Percentiles rank a stretch among this genome's conserved stretches.
These are phyloP conservation scores for Arctostaphylos glauca DNA, from an alignment of 148 eudicot species.

Conservation along the genomic window DNA sequence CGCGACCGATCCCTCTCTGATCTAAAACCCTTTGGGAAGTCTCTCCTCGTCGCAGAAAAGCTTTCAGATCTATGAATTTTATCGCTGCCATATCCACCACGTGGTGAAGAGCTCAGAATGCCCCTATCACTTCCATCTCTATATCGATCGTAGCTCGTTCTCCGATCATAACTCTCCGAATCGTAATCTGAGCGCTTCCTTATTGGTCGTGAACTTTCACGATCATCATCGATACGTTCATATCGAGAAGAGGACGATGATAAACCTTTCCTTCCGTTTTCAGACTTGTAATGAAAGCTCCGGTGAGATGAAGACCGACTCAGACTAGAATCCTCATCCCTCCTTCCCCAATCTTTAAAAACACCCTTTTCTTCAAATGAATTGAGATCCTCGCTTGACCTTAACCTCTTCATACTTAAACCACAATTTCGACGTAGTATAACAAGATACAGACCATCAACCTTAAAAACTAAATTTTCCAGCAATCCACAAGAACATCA, in stretches of 20 bases:
- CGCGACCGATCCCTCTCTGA: slow-evolving; percentile 88
- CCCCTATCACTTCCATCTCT: slow-evolving; percentile 56
- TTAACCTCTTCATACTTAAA: slow-evolving; percentile 47
- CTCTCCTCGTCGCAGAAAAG: slow-evolving; percentile 73
- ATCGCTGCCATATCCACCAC: slow-evolving; percentile 55
- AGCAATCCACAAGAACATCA: background rate
- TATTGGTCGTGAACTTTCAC: slow-evolving; percentile 47
- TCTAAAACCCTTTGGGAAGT: slow-evolving; percentile 84
- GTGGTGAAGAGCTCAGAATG: slow-evolving; percentile 58
- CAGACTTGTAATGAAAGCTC: slow-evolving; percentile 44
- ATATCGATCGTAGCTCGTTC: slow-evolving; percentile 65
- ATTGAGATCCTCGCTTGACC: slow-evolving; percentile 50
- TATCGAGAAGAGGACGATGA: slow-evolving; percentile 44
- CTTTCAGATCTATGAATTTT: slow-evolving; percentile 77
- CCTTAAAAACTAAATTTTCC: background rate
- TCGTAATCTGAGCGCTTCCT: slow-evolving; percentile 83
- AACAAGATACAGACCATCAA: slow-evolving; percentile 15
- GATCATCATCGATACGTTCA: slow-evolving; percentile 57
- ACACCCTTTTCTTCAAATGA: slow-evolving; percentile 45
- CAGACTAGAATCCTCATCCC: slow-evolving; percentile 37
- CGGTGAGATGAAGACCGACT: slow-evolving; percentile 45
- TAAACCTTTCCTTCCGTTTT: slow-evolving; percentile 37
- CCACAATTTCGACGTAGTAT: background rate
- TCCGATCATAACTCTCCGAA: slow-evolving; percentile 54
- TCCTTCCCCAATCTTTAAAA: slow-evolving; percentile 50